These are phyloP conservation scores for Fennellomyces sp. DNA, from an alignment of 371 early-diverging fungal genomes.

Conservation along the genomic window DNA sequence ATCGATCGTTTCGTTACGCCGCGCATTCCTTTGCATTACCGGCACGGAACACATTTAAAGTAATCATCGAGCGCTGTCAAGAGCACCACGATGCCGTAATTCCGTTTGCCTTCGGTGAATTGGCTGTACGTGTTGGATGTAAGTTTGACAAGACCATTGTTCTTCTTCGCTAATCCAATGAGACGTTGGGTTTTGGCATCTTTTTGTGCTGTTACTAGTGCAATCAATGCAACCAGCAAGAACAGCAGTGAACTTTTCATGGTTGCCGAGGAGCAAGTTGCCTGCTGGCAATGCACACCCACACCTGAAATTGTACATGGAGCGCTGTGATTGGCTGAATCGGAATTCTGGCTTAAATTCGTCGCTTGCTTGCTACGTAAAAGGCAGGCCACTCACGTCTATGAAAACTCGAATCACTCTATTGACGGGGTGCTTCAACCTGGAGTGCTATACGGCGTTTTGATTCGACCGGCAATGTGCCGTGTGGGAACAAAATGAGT, in stretches of 20 bases:
- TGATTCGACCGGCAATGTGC: no score
- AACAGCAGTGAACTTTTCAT: constrained; percentile 9
- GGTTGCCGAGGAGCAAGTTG: background rate
- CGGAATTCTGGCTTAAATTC: no score
- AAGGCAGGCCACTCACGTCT: no score
- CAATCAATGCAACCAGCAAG: background rate
- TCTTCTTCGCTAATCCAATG: constrained; percentile 37
- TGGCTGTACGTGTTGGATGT: constrained; percentile 64
- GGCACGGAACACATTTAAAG: constrained; percentile 77
- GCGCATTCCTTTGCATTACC: constrained; percentile 43
- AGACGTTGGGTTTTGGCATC: constrained; percentile 42
- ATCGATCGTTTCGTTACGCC: background rate
- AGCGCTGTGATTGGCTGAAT: background rate
- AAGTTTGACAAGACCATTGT: constrained; percentile 61
- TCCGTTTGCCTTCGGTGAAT: constrained; percentile 72
- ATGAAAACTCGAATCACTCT: no score
- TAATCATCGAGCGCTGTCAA: constrained; percentile 75
- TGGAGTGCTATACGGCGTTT: no score
- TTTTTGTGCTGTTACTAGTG: constrained; percentile 3
- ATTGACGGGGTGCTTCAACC: no score
- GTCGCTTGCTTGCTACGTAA: no score
- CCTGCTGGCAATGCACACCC: background rate
- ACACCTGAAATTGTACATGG: background rate
- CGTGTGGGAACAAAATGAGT: no score
- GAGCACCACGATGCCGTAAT: constrained; percentile 76